Conservation (phyloP, 2,329 filamentous ascomycete species). For the Apiospora phragmitis region DNA sequence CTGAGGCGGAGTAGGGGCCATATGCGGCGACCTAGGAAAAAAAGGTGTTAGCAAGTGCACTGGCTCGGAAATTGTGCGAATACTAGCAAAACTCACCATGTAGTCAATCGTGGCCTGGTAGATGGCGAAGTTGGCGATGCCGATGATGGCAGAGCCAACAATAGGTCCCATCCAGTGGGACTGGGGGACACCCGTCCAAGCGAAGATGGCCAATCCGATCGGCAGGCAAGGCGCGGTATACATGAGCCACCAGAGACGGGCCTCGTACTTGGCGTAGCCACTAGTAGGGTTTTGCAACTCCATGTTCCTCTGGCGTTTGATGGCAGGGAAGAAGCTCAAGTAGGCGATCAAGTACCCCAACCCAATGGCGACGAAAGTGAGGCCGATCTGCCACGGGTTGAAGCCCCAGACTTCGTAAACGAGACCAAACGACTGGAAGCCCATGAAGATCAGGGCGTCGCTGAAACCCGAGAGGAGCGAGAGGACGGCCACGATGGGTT, state of each 20-base stretch:
- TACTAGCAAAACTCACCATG: constrained; percentile 41
- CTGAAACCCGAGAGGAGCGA: constrained; percentile 62
- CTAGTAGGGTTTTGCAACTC: constrained; percentile 41
- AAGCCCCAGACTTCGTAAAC: constrained; percentile 64
- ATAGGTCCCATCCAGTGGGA: constrained; percentile 64
- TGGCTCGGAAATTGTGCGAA: background rate
- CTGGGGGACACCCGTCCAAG: constrained; percentile 56
- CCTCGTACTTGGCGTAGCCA: constrained; percentile 62
- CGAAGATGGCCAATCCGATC: constrained; percentile 63
- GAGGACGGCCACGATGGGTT: constrained; percentile 61
- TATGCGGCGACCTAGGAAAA: constrained; percentile 54
- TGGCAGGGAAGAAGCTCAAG: constrained; percentile 55
- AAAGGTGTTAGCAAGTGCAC: background rate
- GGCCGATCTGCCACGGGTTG: constrained; percentile 33
- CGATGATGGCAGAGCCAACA: constrained; percentile 60
- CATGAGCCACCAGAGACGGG: constrained; percentile 60
- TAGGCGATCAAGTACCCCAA: constrained; percentile 61
- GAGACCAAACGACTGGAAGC: constrained; percentile 60
- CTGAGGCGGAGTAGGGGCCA: constrained; percentile 64
- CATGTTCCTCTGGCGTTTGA: constrained; percentile 35
- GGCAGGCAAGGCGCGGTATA: constrained; percentile 60
- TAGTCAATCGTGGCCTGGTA: constrained; percentile 70
- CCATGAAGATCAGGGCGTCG: constrained; percentile 67
- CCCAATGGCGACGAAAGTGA: constrained; percentile 46
- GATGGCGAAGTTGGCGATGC: constrained; percentile 63